Evolutionary conservation across 1,284 basidiomycete genomes (phyloP).

Genomic region (Gastroboletus turbinatus): DNA sequence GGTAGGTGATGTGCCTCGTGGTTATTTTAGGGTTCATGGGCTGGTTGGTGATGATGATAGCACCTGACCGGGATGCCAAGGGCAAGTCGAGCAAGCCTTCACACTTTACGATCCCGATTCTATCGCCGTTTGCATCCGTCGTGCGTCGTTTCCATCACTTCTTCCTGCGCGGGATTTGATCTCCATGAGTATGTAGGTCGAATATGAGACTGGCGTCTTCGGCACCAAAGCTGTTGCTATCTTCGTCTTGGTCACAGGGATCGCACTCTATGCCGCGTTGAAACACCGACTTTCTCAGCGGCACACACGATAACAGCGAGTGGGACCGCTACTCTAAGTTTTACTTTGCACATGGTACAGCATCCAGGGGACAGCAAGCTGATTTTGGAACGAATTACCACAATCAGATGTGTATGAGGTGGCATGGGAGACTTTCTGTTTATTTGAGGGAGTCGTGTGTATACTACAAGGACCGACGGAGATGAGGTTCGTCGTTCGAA

Average conservation of each 20-base stretch:
- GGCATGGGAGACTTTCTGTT: conserved; percentile 8
- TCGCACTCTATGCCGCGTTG: conserved; percentile 41
- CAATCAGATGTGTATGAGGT: conserved; percentile 8
- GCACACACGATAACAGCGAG: neutral
- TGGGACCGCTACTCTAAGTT: neutral
- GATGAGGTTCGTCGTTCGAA: conserved; percentile 10
- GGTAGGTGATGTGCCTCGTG: conserved; percentile 43
- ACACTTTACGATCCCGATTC: conserved; percentile 67
- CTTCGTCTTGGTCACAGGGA: conserved; percentile 37
- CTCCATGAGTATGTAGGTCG: conserved; percentile 45
- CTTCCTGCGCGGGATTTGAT: conserved; percentile 9
- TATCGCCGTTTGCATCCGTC: conserved; percentile 69
- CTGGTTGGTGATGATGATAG: conserved; percentile 38
- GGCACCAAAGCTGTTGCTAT: conserved; percentile 45
- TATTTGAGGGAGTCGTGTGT: neutral
- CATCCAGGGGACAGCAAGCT: neutral
- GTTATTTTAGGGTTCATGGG: conserved; percentile 43
- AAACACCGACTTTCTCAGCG: conserved; percentile 13
- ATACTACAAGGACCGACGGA: neutral
- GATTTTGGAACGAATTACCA: conserved; percentile 5
- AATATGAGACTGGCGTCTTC: conserved; percentile 59
- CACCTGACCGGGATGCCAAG: conserved; percentile 27
- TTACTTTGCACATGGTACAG: neutral
- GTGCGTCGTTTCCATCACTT: conserved; percentile 37
- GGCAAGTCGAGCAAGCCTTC: conserved; percentile 37